Evolutionary conservation across 306 rosid species (phyloP).

Genomic region (Vigna unguiculata): DNA sequence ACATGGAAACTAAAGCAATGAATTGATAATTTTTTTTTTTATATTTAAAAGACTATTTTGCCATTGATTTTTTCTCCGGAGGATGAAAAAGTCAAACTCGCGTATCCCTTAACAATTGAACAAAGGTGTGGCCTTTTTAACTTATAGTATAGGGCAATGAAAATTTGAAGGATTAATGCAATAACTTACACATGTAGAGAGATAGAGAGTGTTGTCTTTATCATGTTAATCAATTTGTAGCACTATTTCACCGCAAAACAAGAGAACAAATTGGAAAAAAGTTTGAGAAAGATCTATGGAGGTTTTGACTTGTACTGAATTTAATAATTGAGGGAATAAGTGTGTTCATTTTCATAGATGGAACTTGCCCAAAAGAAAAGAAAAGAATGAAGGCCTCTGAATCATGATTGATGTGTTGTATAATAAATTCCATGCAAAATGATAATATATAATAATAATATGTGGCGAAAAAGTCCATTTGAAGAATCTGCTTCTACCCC

Average conservation of each 20-base stretch:
- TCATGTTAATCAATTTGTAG: conserved; percentile 9
- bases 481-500: not conserved
- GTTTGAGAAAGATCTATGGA: conserved; percentile 14
- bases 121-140: not conserved
- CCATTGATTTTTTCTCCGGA: not conserved
- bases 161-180: not conserved
- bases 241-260: conserved; percentile 24
- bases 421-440: conserved; percentile 37
- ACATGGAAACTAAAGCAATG: not conserved
- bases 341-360: conserved; percentile 47
- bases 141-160: not conserved
- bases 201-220: conserved; percentile 35
- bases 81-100: too few species aligned
- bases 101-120: too few species aligned
- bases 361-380: conserved; percentile 40
- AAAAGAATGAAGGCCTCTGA: conserved; percentile 17
- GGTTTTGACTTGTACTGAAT: conserved; percentile 44
- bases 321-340: conserved; percentile 25
- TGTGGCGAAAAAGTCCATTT: conserved; percentile 24
- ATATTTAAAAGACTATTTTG: not conserved
- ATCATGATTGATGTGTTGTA: conserved; percentile 31
- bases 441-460: not conserved
- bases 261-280: conserved; percentile 10
- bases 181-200: not conserved
- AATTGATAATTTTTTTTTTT: not conserved